Evolutionary conservation across 2,329 filamentous ascomycete species (phyloP).

Genomic region (Rosellinia necatrix): DNA sequence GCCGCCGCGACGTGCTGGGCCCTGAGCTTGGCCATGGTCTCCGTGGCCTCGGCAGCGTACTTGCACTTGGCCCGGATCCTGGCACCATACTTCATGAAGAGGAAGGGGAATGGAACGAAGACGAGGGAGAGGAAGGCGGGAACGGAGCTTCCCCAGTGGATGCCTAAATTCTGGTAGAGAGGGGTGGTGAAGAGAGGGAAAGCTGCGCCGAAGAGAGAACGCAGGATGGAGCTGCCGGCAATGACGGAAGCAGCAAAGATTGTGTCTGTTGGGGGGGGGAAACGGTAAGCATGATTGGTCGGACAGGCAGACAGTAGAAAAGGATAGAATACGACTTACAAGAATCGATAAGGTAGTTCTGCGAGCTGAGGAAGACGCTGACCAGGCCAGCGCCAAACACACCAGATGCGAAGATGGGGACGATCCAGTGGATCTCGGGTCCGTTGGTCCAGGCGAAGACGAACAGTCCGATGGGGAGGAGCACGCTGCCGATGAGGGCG

Average conservation of each 20-base stretch:
- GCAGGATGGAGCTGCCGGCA: conserved; percentile 63
- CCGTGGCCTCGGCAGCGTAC: conserved; percentile 65
- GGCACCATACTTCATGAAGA: conserved; percentile 75
- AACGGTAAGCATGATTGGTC: background rate
- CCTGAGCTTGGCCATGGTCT: conserved; percentile 49
- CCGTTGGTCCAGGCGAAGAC: conserved; percentile 72
- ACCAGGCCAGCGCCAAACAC: conserved; percentile 50
- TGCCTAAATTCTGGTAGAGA: conserved; percentile 64
- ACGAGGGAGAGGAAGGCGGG: conserved; percentile 74
- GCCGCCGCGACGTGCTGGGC: conserved; percentile 18
- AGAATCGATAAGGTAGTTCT: conserved; percentile 64
- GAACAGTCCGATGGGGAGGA: conserved; percentile 68
- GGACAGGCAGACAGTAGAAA: background rate
- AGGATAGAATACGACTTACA: conserved; percentile 36
- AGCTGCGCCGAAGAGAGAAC: conserved; percentile 63
- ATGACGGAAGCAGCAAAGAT: conserved; percentile 72
- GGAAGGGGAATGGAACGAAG: conserved; percentile 74
- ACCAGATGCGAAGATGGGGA: conserved; percentile 45
- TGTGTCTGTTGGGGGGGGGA: conserved; percentile 50
- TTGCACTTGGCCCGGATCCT: conserved; percentile 69
- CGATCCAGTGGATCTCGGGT: conserved; percentile 57
- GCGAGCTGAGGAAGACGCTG: conserved; percentile 60
- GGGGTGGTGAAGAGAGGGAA: conserved; percentile 64
- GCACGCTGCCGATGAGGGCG: conserved; percentile 64
- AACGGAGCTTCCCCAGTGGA: conserved; percentile 76